Conservation (phyloP, 2,329 filamentous ascomycete species). For the Aspergillus hiratsukae region DNA sequence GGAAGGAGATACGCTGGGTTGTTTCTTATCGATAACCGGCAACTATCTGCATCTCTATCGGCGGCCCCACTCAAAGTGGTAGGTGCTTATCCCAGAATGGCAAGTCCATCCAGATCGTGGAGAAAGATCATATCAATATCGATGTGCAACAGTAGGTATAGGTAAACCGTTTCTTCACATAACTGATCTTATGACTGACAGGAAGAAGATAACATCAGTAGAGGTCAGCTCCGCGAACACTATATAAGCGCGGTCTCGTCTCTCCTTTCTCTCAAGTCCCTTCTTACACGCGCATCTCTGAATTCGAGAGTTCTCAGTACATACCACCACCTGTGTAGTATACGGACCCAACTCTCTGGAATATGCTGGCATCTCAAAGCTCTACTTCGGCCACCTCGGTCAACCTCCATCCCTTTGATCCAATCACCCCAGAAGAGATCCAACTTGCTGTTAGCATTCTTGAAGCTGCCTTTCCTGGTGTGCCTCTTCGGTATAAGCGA, state of each 20-base stretch:
- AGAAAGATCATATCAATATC: not conserved
- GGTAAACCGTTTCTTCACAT: not conserved
- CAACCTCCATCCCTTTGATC: constrained; percentile 35
- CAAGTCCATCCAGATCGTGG: constrained; percentile 23
- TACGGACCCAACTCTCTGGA: not conserved
- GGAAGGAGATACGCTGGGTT: constrained; percentile 13
- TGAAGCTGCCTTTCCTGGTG: constrained; percentile 32
- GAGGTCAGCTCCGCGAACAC: not conserved
- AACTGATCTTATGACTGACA: not conserved
- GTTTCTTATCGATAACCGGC: constrained; percentile 3
- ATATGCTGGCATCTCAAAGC: constrained; percentile 8
- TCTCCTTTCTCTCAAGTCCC: not conserved
- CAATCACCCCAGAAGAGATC: constrained; percentile 35
- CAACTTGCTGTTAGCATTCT: constrained; percentile 33
- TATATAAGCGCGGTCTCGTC: not conserved
- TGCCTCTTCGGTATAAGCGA: constrained; percentile 55
- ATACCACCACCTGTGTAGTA: not conserved
- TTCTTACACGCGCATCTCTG: not conserved
- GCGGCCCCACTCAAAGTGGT: not conserved
- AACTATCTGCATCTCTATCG: not conserved
- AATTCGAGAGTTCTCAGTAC: not conserved
- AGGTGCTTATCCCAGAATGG: constrained; percentile 19
- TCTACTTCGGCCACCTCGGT: constrained; percentile 12
- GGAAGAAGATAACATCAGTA: not conserved
- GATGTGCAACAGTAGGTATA: not conserved